Percentiles rank a stretch among this genome's conserved stretches.
Evolutionary conservation across 2,329 filamentous ascomycete species (phyloP).

Genomic region (Hypocrella siamensis): DNA sequence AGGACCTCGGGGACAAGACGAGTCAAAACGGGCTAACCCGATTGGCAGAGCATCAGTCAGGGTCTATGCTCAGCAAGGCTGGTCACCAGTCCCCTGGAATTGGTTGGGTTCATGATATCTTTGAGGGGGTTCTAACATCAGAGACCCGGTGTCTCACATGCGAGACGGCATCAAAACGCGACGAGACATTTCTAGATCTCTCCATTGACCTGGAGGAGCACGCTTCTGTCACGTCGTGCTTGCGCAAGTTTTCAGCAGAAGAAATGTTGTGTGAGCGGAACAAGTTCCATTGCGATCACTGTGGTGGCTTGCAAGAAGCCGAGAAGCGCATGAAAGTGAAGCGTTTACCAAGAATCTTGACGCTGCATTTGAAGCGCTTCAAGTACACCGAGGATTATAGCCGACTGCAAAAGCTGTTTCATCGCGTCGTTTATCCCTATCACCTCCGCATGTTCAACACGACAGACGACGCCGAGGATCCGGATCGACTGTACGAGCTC

Average conservation of each 20-base stretch:
- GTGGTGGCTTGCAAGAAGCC: conserved; percentile 88
- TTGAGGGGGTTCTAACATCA: conserved; percentile 86
- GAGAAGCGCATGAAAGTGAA: conserved; percentile 99
- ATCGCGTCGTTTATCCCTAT: conserved; percentile 93
- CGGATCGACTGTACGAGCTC: conserved; percentile 85
- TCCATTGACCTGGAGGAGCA: conserved; percentile 94
- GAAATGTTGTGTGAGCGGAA: conserved; percentile 98
- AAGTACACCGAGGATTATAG: conserved; percentile 97
- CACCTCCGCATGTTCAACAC: conserved; percentile 95
- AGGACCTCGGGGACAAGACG: conserved; percentile 28
- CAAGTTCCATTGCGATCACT: conserved; percentile 98
- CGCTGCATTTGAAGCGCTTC: conserved; percentile 89
- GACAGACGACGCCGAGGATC: conserved; percentile 85
- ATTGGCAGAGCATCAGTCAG: conserved; percentile 28
- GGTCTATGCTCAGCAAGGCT: conserved; percentile 16
- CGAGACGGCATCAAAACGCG: conserved; percentile 85
- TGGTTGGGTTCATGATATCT: conserved; percentile 93
- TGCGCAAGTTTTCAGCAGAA: conserved; percentile 91
- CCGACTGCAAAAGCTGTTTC: conserved; percentile 87
- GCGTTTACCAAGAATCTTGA: conserved; percentile 75
- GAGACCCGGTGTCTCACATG: conserved; percentile 95
- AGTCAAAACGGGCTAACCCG: conserved; percentile 29
- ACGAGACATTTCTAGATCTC: conserved; percentile 89
- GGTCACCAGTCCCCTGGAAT: conserved; percentile 45
- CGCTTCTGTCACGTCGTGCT: conserved; percentile 86